Evolutionary conservation across 2,329 filamentous ascomycete genomes (phyloP).

Genomic region (Cladosporium sp.): DNA sequence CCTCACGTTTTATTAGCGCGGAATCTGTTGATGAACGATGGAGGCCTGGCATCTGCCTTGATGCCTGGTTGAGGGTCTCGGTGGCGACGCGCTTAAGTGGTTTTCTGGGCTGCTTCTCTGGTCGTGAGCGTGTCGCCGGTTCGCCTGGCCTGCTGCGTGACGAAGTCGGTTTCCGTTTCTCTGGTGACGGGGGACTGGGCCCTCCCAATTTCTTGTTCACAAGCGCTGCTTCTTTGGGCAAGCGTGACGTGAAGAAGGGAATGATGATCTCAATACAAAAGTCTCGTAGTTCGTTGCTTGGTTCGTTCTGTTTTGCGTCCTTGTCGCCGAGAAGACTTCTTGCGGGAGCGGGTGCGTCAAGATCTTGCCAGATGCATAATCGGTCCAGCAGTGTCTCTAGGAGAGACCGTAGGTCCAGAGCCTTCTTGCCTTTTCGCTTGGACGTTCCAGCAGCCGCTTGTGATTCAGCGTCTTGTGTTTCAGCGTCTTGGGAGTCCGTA

Average conservation of each 20-base stretch:
- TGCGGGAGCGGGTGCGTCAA: conserved; percentile 57
- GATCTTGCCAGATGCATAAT: conserved; percentile 79
- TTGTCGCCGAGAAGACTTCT: conserved; percentile 19
- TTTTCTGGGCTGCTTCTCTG: conserved; percentile 40
- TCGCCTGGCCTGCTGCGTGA: conserved; percentile 37
- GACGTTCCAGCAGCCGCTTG: conserved; percentile 13
- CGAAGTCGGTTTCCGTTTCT: conserved; percentile 46
- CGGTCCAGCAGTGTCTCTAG: conserved; percentile 73
- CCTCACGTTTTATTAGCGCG: conserved; percentile 63
- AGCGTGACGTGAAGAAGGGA: conserved; percentile 72
- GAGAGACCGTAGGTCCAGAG: conserved; percentile 61
- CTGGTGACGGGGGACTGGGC: conserved; percentile 58
- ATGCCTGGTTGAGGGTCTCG: conserved; percentile 50
- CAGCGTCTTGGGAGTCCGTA: conserved; percentile 25
- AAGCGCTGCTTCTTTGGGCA: conserved; percentile 66
- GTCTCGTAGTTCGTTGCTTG: conserved; percentile 62
- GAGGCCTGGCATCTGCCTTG: conserved; percentile 55
- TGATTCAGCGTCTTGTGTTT: conserved; percentile 23
- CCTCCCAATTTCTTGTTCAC: conserved; percentile 75
- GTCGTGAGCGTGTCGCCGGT: conserved; percentile 31
- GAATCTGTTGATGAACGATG: conserved; percentile 63
- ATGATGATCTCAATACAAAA: conserved; percentile 79
- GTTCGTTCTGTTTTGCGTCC: conserved; percentile 22
- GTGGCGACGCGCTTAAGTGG: conserved; percentile 61
- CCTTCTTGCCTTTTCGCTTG: conserved; percentile 37